Conservation (phyloP, 176 grass and related monocot genomes). For the Carex kokanica region DNA sequence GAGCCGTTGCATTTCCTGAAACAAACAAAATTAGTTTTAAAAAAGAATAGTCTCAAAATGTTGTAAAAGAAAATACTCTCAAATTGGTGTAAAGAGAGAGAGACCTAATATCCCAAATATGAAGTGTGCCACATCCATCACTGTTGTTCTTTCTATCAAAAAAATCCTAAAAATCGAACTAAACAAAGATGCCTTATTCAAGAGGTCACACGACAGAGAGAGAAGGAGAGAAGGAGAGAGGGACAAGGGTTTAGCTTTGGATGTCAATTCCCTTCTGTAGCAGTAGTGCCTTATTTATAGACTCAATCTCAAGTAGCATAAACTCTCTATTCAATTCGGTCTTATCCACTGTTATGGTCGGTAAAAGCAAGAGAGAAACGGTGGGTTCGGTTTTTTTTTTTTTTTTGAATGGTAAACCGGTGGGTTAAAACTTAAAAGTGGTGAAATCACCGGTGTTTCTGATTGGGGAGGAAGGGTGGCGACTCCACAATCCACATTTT, state of each 20-base stretch:
- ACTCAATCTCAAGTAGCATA: background rate
- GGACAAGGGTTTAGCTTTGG: background rate
- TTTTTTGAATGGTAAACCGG: background rate
- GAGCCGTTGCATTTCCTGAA: slow-evolving; percentile 73
- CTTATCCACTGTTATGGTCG: slow-evolving; percentile 21
- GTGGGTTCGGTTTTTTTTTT: background rate
- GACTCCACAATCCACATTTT: background rate
- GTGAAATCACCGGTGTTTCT: background rate
- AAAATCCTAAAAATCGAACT: background rate
- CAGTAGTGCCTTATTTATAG: slow-evolving; percentile 12
- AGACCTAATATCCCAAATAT: slow-evolving; percentile 68
- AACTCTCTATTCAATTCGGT: slow-evolving; percentile 3
- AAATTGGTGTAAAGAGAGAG: background rate
- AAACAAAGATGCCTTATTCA: background rate
- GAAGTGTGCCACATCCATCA: slow-evolving; percentile 64
- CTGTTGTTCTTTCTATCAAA: background rate
- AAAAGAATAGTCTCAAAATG: background rate
- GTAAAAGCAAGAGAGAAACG: background rate
- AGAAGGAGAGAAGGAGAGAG: background rate
- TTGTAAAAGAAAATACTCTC: background rate
- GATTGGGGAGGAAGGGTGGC: slow-evolving; percentile 15
- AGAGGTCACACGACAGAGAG: background rate
- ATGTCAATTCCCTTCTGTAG: background rate
- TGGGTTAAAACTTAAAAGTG: background rate
- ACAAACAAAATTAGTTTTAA: background rate